Evolutionary conservation across 192 early-diverging fungal genomes (phyloP).

Genomic region (Martensiomyces pterosporus): DNA sequence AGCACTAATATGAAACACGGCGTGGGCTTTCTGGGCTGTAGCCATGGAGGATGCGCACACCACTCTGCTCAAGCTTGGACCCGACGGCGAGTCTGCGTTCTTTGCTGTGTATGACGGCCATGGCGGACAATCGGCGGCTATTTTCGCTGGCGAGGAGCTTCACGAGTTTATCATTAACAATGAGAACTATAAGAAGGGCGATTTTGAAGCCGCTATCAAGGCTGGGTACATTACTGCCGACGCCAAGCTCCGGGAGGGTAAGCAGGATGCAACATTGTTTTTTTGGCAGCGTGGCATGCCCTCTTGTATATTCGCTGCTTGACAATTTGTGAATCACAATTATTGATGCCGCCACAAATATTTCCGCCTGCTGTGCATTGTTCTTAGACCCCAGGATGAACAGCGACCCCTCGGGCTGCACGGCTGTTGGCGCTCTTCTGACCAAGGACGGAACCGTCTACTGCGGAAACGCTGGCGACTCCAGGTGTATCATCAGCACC

Average conservation of each 20-base stretch:
- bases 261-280: too few relatives aligned
- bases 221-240: constrained; percentile 81
- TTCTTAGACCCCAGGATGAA: constrained; percentile 69
- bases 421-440: constrained; percentile 84
- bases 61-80: constrained; percentile 66
- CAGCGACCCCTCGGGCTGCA: constrained; percentile 92
- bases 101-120: constrained; percentile 99
- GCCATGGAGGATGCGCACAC: constrained; percentile 99
- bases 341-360: too few relatives aligned
- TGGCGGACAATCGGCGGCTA: constrained; percentile 81
- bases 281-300: too few relatives aligned
- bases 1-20: too few relatives aligned
- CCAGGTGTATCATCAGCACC: constrained; percentile 80
- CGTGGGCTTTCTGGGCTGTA: constrained; percentile 9
- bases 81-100: constrained; percentile 66
- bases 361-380: too few relatives aligned
- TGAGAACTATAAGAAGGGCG: constrained; percentile 59
- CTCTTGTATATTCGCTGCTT: too few relatives aligned
- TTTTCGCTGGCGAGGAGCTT: constrained; percentile 74
- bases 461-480: constrained; percentile 95
- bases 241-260: constrained; percentile 69
- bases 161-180: constrained; percentile 68
- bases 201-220: constrained; percentile 76
- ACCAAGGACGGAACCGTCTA: constrained; percentile 76
- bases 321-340: too few relatives aligned